A percentile compares a stretch with the other conserved stretches of the same genome.
phyloP scores from a whole-genome alignment of 1,139 yeast species.

The Diutina siamensis region DNA sequence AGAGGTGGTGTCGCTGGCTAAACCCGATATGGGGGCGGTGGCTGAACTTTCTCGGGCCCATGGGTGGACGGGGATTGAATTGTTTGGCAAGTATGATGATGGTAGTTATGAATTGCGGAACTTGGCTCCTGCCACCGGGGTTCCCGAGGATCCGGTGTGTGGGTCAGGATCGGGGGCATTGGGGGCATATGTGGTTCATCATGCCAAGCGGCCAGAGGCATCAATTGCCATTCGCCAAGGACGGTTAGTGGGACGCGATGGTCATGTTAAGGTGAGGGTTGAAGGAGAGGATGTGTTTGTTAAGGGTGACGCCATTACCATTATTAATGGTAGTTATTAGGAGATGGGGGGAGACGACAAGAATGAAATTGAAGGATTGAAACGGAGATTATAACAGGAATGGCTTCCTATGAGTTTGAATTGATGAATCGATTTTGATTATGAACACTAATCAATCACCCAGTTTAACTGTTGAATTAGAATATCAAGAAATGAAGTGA shows the following conservation, averaged over 20 bases:
- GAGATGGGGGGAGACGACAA: no score
- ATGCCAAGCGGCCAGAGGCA: neutral
- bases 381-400: no score
- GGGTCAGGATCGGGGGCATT: constrained; percentile 37
- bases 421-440: no score
- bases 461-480: no score
- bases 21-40: constrained; percentile 19
- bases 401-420: no score
- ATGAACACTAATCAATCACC: no score
- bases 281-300: neutral
- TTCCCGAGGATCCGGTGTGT: constrained; percentile 40
- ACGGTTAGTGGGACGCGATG: neutral
- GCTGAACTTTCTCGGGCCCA: constrained; percentile 11
- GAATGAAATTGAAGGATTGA: no score
- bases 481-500: no score
- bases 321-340: neutral
- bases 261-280: neutral
- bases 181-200: constrained; percentile 7
- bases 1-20: constrained; percentile 17
- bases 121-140: constrained; percentile 24
- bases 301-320: constrained; percentile 1
- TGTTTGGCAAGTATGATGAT: constrained; percentile 21
- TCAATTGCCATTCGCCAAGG: constrained; percentile 1
- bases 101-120: constrained; percentile 23
- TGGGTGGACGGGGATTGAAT: constrained; percentile 22